Evolutionary conservation across 805 yeast genomes (phyloP), one percentile per base, ranked within the genome.

Genomic region (Candida wancherniae): DNA sequence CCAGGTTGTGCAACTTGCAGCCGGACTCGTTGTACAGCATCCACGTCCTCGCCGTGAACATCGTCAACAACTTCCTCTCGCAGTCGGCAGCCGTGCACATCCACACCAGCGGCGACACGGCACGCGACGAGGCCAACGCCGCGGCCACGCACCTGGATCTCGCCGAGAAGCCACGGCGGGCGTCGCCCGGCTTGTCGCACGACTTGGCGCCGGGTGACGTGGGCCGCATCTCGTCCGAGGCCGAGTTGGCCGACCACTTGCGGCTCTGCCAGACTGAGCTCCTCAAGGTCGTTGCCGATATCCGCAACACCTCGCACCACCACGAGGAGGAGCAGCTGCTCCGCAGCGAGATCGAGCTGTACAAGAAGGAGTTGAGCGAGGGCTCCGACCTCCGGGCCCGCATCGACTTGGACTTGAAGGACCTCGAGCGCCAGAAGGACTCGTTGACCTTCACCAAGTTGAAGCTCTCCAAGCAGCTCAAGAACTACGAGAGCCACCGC

Each of bases 281-380:
- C 15, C 17, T 19, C 9, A 22, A 38, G 11, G 17, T 26, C 13
- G 15, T 18, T 4, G 11, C n/a, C 4, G 48, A 44, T 16, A 23
- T 32, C 9, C 24, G 18, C 4, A 23, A 14, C 9, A 33, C 24
- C 9, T 19, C 22, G 7, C 12, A 16, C n/a, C 46, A 31, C 26
- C 35, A 12, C n/a, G 33, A 19, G 6, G 48, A 44, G 15, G 47
- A 39, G 18, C 16, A 9, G 6, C 17, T 22, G 15, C 36, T 42
- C 21, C 18, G 20, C 10, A 19, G 15, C 6, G 33, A 35, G 17
- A 22, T 39, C 6, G 34, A 31, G 6, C 7, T 19, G n/a, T 48
- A 55, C 36, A 63, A 55, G 19, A 53, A 55, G 19, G 73, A 69
- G 33, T 46, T 55, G 24, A 63, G 58, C 23, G 60, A 55, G 15